phyloP scores from a whole-genome alignment of 179 eudicot species.

The Drosera spatulata region DNA sequence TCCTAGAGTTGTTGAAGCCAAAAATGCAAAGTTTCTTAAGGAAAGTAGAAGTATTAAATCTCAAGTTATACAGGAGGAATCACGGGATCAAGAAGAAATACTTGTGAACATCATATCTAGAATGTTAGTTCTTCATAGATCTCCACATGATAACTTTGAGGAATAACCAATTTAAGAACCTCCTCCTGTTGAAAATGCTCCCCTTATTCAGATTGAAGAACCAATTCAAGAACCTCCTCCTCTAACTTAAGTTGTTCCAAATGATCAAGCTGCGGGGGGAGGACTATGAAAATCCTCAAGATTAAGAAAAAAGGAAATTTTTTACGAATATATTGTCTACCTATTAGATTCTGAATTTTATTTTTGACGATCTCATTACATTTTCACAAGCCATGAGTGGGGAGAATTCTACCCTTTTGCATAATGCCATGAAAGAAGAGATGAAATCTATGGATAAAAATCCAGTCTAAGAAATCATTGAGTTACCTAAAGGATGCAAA shows the following conservation, averaged over 20 bases:
- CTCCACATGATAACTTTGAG: too few relatives aligned
- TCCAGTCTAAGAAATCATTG: background rate
- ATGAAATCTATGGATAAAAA: background rate
- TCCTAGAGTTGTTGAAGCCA: background rate
- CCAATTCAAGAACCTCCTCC: too few relatives aligned
- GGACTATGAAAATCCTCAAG: background rate
- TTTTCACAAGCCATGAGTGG: constrained; percentile 2
- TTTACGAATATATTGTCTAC: constrained; percentile 5
- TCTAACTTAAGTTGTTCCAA: background rate
- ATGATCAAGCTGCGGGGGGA: background rate
- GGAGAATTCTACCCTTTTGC: background rate
- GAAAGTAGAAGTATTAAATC: background rate
- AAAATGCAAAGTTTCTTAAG: background rate
- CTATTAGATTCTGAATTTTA: constrained; percentile 1
- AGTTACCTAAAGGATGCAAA: background rate
- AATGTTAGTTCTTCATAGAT: too few relatives aligned
- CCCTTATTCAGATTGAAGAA: too few relatives aligned
- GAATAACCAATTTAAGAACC: too few relatives aligned
- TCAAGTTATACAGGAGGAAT: too few relatives aligned
- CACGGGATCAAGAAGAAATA: too few relatives aligned
- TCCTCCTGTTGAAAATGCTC: too few relatives aligned
- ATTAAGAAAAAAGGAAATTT: background rate
- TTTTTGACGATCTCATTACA: background rate
- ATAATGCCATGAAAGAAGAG: constrained; percentile 7
- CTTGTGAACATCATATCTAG: too few relatives aligned